phyloP scores from a whole-genome alignment of 139 green algal genomes.

The Ettlia oleoabundans region DNA sequence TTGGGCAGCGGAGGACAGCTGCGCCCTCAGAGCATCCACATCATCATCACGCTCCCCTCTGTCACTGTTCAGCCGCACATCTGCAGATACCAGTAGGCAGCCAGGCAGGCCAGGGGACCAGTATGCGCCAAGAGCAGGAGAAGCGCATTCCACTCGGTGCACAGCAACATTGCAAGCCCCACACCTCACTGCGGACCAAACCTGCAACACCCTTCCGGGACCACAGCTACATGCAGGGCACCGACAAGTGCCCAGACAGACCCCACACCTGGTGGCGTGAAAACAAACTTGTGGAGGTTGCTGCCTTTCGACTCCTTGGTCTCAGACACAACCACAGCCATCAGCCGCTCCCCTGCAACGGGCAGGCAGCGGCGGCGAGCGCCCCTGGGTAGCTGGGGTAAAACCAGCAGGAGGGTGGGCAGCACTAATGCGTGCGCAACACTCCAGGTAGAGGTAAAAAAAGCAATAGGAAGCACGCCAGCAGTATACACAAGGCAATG shows the following conservation, averaged over 20 bases:
- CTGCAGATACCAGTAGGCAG: no score
- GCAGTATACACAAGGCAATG: neutral
- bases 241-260: neutral
- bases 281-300: slow-evolving; percentile 63
- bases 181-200: neutral
- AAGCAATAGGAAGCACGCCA: neutral
- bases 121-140: no score
- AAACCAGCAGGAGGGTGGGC: neutral
- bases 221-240: no score
- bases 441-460: neutral
- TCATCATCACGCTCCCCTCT: no score
- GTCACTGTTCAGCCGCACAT: no score
- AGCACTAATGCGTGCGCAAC: neutral
- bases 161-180: no score
- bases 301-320: slow-evolving; percentile 44
- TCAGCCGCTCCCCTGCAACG: slow-evolving; percentile 56
- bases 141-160: no score
- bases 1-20: no score
- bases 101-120: no score
- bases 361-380: neutral
- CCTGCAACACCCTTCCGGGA: neutral
- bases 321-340: slow-evolving; percentile 70
- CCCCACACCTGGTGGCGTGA: slow-evolving; percentile 41
- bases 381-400: no score
- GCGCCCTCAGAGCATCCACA: no score